These are phyloP conservation scores for Atkinsonella hypoxylon DNA, from an alignment of 2,329 filamentous ascomycete species.

Conservation along the genomic window DNA sequence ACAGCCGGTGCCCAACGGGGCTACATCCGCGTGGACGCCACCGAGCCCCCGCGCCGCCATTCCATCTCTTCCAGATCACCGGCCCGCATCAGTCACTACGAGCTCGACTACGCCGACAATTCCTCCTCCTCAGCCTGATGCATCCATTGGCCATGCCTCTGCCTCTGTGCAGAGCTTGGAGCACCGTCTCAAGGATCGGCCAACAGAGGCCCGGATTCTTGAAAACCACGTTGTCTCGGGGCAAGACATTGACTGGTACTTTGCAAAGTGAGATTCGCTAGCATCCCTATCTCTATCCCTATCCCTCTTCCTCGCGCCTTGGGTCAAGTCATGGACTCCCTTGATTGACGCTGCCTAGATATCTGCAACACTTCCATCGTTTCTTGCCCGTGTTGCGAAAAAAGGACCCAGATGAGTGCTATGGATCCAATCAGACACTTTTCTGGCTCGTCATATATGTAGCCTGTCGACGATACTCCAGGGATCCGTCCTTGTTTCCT, in stretches of 20 bases:
- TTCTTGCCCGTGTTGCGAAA: constrained; percentile 39
- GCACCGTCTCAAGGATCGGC: constrained; percentile 13
- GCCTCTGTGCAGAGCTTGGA: constrained; percentile 10
- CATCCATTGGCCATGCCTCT: constrained; percentile 8
- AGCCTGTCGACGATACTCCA: constrained; percentile 36
- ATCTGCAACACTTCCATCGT: constrained; percentile 39
- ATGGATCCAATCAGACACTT: constrained; percentile 33
- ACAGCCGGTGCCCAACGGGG: constrained; percentile 13
- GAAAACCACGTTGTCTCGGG: constrained; percentile 36
- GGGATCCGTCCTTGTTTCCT: constrained; percentile 27
- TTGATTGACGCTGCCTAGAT: constrained; percentile 20
- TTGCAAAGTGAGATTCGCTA: constrained; percentile 30
- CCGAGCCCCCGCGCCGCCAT: constrained; percentile 17
- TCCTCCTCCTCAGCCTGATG: constrained; percentile 16
- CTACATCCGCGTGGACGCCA: constrained; percentile 15
- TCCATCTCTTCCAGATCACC: constrained; percentile 12
- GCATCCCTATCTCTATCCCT: no score
- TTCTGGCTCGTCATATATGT: constrained; percentile 45
- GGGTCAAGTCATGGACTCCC: not conserved
- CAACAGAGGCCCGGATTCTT: constrained; percentile 30
- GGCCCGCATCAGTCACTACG: constrained; percentile 7
- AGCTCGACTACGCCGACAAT: constrained; percentile 7
- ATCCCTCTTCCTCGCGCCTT: not conserved
- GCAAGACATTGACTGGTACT: constrained; percentile 44
- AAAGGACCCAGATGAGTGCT: constrained; percentile 38